Conservation (phyloP, 1,139 yeast species). For the Scheffersomyces segobiensis region DNA sequence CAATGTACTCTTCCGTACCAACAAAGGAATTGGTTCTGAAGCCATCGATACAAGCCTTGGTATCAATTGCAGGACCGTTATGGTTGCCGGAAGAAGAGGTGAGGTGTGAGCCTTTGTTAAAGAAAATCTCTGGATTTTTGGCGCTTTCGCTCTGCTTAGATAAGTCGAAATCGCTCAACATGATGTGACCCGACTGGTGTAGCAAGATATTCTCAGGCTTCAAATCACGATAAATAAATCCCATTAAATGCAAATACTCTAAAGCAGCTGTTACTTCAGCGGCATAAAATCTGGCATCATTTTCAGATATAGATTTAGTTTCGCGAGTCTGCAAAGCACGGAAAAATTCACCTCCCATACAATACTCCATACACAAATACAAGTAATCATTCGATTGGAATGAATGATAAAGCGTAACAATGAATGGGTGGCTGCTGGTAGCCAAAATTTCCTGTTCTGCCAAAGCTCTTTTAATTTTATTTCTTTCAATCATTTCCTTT, state of each 20-base stretch:
- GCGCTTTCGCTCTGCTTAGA: constrained; percentile 83
- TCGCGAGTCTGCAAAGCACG: constrained; percentile 92
- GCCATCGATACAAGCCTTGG: constrained; percentile 93
- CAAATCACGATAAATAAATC: constrained; percentile 90
- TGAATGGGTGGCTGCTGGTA: constrained; percentile 94
- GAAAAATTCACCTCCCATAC: constrained; percentile 99
- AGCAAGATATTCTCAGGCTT: constrained; percentile 92
- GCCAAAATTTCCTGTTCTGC: constrained; percentile 98
- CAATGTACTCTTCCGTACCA: constrained; percentile 97
- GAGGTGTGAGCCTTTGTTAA: constrained; percentile 28
- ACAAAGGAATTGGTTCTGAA: constrained; percentile 96
- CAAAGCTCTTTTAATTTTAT: constrained; percentile 88
- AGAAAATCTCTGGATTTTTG: constrained; percentile 52
- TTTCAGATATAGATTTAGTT: constrained; percentile 81
- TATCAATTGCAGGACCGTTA: constrained; percentile 59
- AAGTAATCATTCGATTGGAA: constrained; percentile 92
- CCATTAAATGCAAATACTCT: constrained; percentile 94
- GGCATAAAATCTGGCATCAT: constrained; percentile 91
- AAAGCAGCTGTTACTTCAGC: constrained; percentile 97
- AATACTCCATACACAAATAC: constrained; percentile 97
- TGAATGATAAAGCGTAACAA: constrained; percentile 93
- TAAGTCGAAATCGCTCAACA: constrained; percentile 95
- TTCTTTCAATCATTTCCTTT: constrained; percentile 91
- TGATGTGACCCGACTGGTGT: constrained; percentile 96
- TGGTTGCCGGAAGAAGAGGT: constrained; percentile 15